These are phyloP conservation scores for Byssochlamys sp. DNA, from an alignment of 2,329 filamentous ascomycete genomes.

Conservation along the genomic window DNA sequence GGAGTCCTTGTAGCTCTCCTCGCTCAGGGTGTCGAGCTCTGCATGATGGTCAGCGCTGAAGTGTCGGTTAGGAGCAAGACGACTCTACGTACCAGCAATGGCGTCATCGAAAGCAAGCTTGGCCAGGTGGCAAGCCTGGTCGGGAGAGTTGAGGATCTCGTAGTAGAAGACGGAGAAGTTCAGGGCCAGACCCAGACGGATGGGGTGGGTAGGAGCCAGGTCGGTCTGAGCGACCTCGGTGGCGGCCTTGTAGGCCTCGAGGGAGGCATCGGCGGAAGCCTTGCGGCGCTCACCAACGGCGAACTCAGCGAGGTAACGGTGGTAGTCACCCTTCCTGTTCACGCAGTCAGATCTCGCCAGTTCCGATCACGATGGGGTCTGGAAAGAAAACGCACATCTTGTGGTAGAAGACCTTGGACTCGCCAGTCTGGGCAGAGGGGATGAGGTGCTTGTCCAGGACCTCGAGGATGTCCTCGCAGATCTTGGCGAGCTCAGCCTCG, in stretches of 20 bases:
- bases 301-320: constrained; percentile 97
- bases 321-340: constrained; percentile 94
- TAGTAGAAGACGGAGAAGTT: constrained; percentile 99
- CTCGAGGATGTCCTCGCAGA: constrained; percentile 95
- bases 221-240: constrained; percentile 84
- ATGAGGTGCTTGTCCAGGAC: constrained; percentile 89
- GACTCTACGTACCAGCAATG: constrained; percentile 61
- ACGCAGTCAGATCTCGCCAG: constrained; percentile 5
- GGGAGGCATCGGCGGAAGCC: constrained; percentile 83
- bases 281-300: constrained; percentile 89
- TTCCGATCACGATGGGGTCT: not conserved
- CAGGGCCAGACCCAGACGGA: constrained; percentile 80
- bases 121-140: constrained; percentile 94
- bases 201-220: constrained; percentile 83
- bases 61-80: not conserved
- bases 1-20: constrained; percentile 99
- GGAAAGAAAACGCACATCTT: constrained; percentile 72
- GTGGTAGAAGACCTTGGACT: constrained; percentile 99
- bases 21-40: constrained; percentile 93
- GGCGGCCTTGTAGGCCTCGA: constrained; percentile 92
- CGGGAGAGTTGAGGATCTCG: constrained; percentile 96
- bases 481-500: constrained; percentile 90
- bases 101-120: constrained; percentile 95
- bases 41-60: constrained; percentile 17
- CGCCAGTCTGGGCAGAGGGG: constrained; percentile 87